A percentile compares a stretch with the other conserved stretches of the same genome.
Conservation (phyloP, 345 rosid genomes). For the Kandelia obovata region DNA sequence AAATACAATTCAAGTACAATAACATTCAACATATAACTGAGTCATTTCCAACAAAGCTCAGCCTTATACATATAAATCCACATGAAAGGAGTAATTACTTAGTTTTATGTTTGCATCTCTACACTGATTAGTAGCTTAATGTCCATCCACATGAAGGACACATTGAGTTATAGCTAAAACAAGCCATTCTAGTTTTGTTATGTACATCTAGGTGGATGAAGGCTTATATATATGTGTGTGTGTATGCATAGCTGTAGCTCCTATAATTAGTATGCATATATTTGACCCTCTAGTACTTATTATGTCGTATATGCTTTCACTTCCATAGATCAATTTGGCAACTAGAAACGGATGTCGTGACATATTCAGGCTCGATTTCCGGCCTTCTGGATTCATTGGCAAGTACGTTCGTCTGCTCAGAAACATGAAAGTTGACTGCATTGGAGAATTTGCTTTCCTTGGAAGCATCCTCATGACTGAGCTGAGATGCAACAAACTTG, state of each 20-base stretch:
- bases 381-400: conserved; percentile 47
- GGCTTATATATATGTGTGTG: conserved; percentile 3
- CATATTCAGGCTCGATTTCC: conserved; percentile 52
- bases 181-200: conserved; percentile 49
- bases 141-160: conserved; percentile 27
- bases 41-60: conserved; percentile 26
- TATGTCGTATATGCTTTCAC: conserved; percentile 36
- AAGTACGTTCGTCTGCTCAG: conserved; percentile 35
- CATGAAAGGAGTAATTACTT: conserved; percentile 21
- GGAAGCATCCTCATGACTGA: conserved; percentile 69
- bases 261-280: conserved; percentile 39
- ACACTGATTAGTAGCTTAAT: conserved; percentile 17
- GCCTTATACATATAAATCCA: conserved; percentile 15
- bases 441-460: conserved; percentile 34
- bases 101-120: conserved; percentile 24
- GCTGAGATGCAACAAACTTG: conserved; percentile 94
- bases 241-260: conserved; percentile 34
- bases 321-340: conserved; percentile 91
- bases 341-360: conserved; percentile 60
- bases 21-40: conserved; percentile 21
- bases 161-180: conserved; percentile 25
- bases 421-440: conserved; percentile 36
- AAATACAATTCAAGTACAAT: conserved; percentile 17
- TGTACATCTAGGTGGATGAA: conserved; percentile 49
- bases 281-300: conserved; percentile 13